phyloP scores from a whole-genome alignment of 352 stramenopile species.

The Globisporangium cylindrosporum region DNA sequence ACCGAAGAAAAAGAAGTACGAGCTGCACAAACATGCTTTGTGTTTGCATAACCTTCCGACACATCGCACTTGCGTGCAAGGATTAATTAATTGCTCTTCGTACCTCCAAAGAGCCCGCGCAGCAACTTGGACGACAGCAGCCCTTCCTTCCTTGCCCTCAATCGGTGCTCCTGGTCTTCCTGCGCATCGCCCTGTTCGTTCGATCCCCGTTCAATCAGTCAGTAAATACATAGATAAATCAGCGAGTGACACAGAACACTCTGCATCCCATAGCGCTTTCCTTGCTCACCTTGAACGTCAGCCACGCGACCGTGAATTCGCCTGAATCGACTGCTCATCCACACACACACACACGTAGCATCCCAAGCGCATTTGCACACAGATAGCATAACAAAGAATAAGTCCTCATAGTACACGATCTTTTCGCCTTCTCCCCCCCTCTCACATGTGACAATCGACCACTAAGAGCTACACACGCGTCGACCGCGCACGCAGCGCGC shows the following conservation, averaged over 20 bases:
- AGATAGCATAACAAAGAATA: not conserved
- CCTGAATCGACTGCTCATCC: slow-evolving; percentile 50
- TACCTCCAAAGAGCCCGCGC: slow-evolving; percentile 71
- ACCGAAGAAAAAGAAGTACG: not conserved
- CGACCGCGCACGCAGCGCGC: not conserved
- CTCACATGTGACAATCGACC: not conserved
- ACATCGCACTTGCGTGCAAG: not conserved
- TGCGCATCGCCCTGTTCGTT: slow-evolving; percentile 55
- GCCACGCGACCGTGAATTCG: slow-evolving; percentile 83
- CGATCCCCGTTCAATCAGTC: not conserved
- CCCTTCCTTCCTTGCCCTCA: slow-evolving; percentile 65
- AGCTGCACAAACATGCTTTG: not conserved
- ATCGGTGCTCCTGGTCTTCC: slow-evolving; percentile 60
- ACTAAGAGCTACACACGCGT: slow-evolving; percentile 1
- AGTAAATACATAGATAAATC: slow-evolving; percentile 2
- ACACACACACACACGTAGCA: not conserved
- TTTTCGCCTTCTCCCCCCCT: not conserved
- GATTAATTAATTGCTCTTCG: not conserved
- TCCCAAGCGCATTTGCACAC: not conserved
- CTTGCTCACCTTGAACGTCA: slow-evolving; percentile 77
- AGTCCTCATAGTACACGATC: not conserved
- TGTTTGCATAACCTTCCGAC: not conserved
- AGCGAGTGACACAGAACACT: not conserved
- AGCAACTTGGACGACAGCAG: slow-evolving; percentile 77
- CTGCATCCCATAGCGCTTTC: not conserved